Evolutionary conservation across 192 early-diverging fungal genomes (phyloP), one percentile per base, ranked within the genome.

Genomic region (Backusella tarrabulga): DNA sequence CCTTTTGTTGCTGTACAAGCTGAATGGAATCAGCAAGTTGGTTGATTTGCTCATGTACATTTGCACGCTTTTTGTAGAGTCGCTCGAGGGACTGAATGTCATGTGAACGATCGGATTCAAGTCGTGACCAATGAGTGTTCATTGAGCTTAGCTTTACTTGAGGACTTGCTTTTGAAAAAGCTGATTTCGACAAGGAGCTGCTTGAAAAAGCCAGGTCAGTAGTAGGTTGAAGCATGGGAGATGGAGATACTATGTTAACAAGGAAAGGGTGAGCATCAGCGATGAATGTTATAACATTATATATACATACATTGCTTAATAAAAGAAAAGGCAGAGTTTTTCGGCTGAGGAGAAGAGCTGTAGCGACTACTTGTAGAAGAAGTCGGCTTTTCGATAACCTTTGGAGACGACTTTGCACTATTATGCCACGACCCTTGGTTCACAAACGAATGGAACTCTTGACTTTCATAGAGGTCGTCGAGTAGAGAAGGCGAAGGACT

Each of bases 361-460:
- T 44, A 21, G 23, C 8, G 8, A 21, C 54, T 56, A 56, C 56
- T 63, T 23, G 21, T 63, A 29, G 26, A 29, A 4, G 26, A 19
- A 63, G 0, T 56, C 23, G 54, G 26, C n/a, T 23, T 56, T 56
- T 44, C 15, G 42, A n/a, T 21, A 21, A 9, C n/a, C 21, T 21
- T 56, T 56, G 54, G 54, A 1, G 54, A 56, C 1, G 56, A 63
- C 56, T 26, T 63, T 63, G 26, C 23, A 12, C 54, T 56, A 21
- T 56, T 63, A 63, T 63, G 3, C 56, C 56, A 63, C 9, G 56
- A 63, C 9, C 26, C 56, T 63, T 63, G 56, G 26, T 63, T 63
- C 26, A 63, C 56, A 63, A 63, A 63, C 9, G 56, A 63, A 63
- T 63, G 56, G 29, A 63, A 63, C 56, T 63, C 23, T 63, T 63